Base-by-base conservation (phyloP, 73 alveolate genomes). In the Paramecium primaurelia region DNA sequence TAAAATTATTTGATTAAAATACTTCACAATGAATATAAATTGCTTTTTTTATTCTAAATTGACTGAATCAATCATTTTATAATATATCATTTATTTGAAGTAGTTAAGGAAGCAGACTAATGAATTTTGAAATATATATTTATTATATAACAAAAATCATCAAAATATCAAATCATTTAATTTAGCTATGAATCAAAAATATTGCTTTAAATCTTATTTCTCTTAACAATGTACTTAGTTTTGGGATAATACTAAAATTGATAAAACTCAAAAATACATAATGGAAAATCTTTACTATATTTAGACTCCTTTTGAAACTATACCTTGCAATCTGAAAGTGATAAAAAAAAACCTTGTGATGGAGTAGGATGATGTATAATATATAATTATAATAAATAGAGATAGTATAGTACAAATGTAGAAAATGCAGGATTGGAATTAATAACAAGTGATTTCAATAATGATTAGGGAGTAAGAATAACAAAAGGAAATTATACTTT, bases 361-460 rank as follows among this genome's bases (percentile, higher is more conserved):
- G 84, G 84, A 64, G 25, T 34, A 64, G 49, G 47, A 64, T 64
- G 84, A 64, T 64, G 84, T 64, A 64, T 3, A 8, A 22, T 26
- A 64, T 34, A 12, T 22, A 64, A 2, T 25, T 64, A 34, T 32
- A 32, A 7, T 28, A 34, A 12, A 32, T 64, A 64, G 84, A 28
- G 47, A 64, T 34, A 22, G 47, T 34, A 64, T 64, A 64, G 47
- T 64, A 64, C 84, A 32, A 64, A 34, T 12, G 47, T 64, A 1
- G 84, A 64, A 34, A 64, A 64, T 64, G 84, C 84, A 64, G 84
- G 51, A 64, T 34, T 64, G 49, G 84, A 64, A 64, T 64, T 64
- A 34, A 64, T 64, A 32, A 64, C 84, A 28, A 64, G 84, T 64
- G 84, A 64, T 64, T 64, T 64, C 49, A 64, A 64, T 64, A 34